Evolutionary conservation across 2,329 filamentous ascomycete genomes (phyloP), one percentile per base, ranked within the genome.

Genomic region (Capronia coronata): DNA sequence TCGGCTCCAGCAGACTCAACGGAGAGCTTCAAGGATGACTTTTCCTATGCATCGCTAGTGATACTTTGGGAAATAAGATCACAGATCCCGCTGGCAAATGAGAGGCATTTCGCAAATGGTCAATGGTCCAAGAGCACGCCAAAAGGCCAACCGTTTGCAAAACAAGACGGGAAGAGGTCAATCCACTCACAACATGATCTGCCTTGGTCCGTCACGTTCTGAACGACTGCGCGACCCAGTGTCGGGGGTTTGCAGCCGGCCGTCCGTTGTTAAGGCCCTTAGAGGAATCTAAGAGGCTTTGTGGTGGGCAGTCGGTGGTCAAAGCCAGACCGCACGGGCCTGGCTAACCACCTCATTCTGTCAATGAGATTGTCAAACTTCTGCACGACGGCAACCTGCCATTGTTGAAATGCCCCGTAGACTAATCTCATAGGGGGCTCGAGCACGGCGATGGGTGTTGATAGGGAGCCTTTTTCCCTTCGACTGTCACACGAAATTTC

Each of bases 271-370:
- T 18, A 18, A 19, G 34, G 3, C 34, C 34, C n/a, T n/a, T n/a
- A n/a, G n/a, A n/a, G n/a, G n/a, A n/a, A 18, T n/a, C 29, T 14
- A 39, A 10, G 38, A 41, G 37, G 8, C 19, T n/a, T 21, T 41
- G 38, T 25, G 4, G 25, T 14, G 41, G 25, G 13, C 23, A 48
- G 30, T 16, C 40, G n/a, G 39, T 41, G 46, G 46, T 47, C 29
- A 37, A 8, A n/a, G 46, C 30, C 38, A 32, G 14, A 25, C 39
- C 39, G 32, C 46, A 49, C 46, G 34, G 46, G 40, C 46, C 46
- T 43, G 32, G 39, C 46, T 40, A 43, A 43, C 39, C 47, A 49
- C 47, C 27, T 32, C 41, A 40, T 22, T 39, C 22, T 44, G 47
- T 49, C 41, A 40, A n/a, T 22, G 21, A 44, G 32, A 45, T 34